Percentiles rank a stretch among this genome's conserved stretches.
These are phyloP conservation scores for Botryotinia globosa DNA, from an alignment of 2,329 filamentous ascomycete species.

Conservation along the genomic window DNA sequence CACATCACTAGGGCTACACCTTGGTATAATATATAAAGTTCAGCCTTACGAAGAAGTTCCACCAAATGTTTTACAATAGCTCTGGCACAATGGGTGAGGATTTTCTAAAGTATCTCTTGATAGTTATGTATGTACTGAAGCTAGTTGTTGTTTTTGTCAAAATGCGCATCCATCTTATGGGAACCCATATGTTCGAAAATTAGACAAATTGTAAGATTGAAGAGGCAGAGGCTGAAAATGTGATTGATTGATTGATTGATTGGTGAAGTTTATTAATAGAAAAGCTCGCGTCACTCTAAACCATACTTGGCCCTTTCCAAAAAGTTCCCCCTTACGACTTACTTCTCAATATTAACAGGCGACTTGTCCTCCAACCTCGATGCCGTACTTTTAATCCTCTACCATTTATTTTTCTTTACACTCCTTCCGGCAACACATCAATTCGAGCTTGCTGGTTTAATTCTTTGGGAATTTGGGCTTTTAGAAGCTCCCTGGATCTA, in stretches of 20 bases:
- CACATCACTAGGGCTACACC: slow-evolving; percentile 8
- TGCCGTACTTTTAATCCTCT: slow-evolving; percentile 33
- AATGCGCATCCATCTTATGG: neutral
- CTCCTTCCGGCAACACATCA: slow-evolving; percentile 29
- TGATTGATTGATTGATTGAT: neutral
- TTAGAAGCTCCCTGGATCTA: slow-evolving; percentile 25
- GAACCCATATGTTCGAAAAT: neutral
- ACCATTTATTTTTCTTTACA: slow-evolving; percentile 31
- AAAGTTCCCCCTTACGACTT: slow-evolving; percentile 22
- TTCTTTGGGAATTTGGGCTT: slow-evolving; percentile 25
- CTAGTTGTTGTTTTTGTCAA: neutral
- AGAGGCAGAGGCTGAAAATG: slow-evolving; percentile 18
- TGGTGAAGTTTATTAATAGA: slow-evolving; percentile 22
- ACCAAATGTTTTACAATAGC: slow-evolving; percentile 2
- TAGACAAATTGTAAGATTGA: neutral
- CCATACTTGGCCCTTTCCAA: slow-evolving; percentile 16
- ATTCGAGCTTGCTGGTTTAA: slow-evolving; percentile 23
- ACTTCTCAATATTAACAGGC: slow-evolving; percentile 12
- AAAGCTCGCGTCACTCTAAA: slow-evolving; percentile 17
- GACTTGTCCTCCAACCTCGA: slow-evolving; percentile 30
- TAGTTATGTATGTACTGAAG: neutral
- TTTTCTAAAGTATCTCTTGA: neutral
- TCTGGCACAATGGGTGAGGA: neutral
- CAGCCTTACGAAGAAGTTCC: slow-evolving; percentile 12
- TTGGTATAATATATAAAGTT: slow-evolving; percentile 7